phyloP scores from a whole-genome alignment of 345 rosid species.

The Leavenworthia alabamica region DNA sequence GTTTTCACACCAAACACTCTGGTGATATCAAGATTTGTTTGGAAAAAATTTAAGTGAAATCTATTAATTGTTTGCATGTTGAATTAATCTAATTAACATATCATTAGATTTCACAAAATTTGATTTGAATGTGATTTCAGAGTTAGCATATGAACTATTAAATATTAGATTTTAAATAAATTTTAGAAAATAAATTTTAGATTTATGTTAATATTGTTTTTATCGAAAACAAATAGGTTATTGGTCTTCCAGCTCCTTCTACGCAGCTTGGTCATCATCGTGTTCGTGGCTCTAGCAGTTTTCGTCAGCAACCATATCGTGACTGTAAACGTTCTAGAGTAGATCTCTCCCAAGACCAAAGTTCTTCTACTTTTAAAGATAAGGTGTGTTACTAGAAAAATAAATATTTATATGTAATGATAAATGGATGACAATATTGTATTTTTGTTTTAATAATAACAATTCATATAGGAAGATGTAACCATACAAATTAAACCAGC shows the following conservation, averaged over 20 bases:
- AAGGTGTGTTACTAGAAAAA: not conserved
- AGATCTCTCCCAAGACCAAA: not conserved
- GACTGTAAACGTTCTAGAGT: not conserved
- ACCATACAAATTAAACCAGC: not conserved
- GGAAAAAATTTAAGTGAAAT: not conserved
- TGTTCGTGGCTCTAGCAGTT: not conserved
- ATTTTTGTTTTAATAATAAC: too few species aligned
- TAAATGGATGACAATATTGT: too few species aligned
- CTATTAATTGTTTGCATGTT: not conserved
- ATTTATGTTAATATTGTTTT: not conserved
- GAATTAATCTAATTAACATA: not conserved
- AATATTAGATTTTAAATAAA: too few species aligned
- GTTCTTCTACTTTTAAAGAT: not conserved
- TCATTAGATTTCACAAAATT: not conserved
- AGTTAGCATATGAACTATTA: too few species aligned
- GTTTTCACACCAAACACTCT: not conserved
- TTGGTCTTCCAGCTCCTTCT: not conserved
- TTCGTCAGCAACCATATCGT: not conserved
- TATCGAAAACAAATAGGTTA: not conserved
- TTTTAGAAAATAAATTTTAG: not conserved
- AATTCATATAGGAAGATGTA: not conserved
- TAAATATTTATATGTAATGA: not conserved
- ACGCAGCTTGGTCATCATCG: not conserved
- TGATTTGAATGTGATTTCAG: too few species aligned
- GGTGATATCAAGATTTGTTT: not conserved